Percentiles rank a stretch among this genome's conserved stretches.
These are phyloP conservation scores for Xylaria telfairii DNA, from an alignment of 495 filamentous ascomycete genomes.

Conservation along the genomic window DNA sequence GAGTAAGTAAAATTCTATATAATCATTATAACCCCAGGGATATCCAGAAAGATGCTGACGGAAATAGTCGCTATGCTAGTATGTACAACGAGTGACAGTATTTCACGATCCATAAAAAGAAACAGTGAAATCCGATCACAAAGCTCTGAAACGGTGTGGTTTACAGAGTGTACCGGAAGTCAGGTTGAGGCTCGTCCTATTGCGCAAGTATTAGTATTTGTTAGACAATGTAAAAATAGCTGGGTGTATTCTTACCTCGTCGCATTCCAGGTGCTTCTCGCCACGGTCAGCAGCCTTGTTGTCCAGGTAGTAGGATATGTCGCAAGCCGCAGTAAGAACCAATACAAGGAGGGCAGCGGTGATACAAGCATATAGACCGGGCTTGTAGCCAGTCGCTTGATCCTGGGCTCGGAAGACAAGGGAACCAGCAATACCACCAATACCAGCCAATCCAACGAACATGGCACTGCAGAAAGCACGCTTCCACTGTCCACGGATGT, in stretches of 20 bases:
- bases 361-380: slow-evolving; percentile 55
- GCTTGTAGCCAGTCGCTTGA: slow-evolving; percentile 43
- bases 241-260: slow-evolving; percentile 44
- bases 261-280: slow-evolving; percentile 51
- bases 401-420: slow-evolving; percentile 62
- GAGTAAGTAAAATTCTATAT: slow-evolving; percentile 3
- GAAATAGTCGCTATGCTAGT: slow-evolving; percentile 20
- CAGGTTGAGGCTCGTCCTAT: slow-evolving; percentile 46
- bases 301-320: slow-evolving; percentile 37
- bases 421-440: slow-evolving; percentile 66
- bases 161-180: slow-evolving; percentile 53
- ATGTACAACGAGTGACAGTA: slow-evolving; percentile 21
- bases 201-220: slow-evolving; percentile 23
- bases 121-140: neutral
- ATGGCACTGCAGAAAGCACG: slow-evolving; percentile 65
- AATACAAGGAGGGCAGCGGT: slow-evolving; percentile 43
- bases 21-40: slow-evolving; percentile 18
- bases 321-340: slow-evolving; percentile 43
- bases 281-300: slow-evolving; percentile 52
- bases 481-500: slow-evolving; percentile 71
- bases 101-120: neutral
- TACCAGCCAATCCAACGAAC: slow-evolving; percentile 59
- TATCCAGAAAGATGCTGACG: slow-evolving; percentile 18
- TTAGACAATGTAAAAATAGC: neutral
- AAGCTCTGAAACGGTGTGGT: neutral